Conservation (phyloP, 2,329 filamentous ascomycete genomes). For the Whalleya microplaca region DNA sequence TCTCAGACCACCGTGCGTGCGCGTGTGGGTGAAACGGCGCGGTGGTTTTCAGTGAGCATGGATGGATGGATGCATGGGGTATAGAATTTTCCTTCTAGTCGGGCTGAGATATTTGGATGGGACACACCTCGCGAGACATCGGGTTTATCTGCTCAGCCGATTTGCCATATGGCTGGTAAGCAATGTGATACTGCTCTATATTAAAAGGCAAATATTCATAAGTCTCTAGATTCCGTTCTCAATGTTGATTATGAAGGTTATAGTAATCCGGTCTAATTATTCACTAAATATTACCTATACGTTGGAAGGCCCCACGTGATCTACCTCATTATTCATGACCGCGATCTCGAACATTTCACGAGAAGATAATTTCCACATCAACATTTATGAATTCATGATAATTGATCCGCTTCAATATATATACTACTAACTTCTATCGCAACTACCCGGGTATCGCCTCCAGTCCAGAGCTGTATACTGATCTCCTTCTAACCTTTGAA, state of each 20-base stretch:
- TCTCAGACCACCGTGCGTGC: background rate
- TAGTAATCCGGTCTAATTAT: background rate
- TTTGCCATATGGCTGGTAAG: slow-evolving; percentile 10
- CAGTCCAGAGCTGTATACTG: slow-evolving; percentile 5
- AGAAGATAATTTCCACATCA: background rate
- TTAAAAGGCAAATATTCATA: too few species aligned
- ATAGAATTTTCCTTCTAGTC: slow-evolving; percentile 8
- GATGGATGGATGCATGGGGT: background rate
- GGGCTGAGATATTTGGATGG: background rate
- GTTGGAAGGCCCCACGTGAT: background rate
- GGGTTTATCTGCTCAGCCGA: slow-evolving; percentile 10
- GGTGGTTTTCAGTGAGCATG: background rate
- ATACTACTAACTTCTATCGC: slow-evolving; percentile 12
- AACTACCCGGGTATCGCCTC: slow-evolving; percentile 22
- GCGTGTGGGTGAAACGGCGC: background rate
- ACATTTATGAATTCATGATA: background rate
- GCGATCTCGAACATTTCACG: background rate
- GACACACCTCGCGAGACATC: slow-evolving; percentile 34
- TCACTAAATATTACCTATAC: too few species aligned
- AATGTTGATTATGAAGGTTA: too few species aligned
- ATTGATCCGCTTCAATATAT: background rate
- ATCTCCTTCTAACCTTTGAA: slow-evolving; percentile 9
- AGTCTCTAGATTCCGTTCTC: too few species aligned
- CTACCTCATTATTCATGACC: background rate
- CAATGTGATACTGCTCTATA: too few species aligned